These are phyloP conservation scores for Eleusine coracana DNA, from an alignment of 176 grass and related monocot species.

Conservation along the genomic window DNA sequence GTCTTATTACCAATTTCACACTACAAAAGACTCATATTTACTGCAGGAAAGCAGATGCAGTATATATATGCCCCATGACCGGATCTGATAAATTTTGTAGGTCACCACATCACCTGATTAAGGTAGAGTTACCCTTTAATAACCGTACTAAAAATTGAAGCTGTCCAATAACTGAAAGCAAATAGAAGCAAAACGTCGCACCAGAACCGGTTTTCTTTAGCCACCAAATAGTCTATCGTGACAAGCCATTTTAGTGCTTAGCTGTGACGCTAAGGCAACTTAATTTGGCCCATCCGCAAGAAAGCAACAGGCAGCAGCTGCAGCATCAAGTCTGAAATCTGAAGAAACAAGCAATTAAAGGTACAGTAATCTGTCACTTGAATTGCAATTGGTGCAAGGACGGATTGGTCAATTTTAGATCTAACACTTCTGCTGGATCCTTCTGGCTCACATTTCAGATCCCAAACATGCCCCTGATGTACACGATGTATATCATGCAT, in stretches of 20 bases:
- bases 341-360: constrained; percentile 25
- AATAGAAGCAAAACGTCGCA: constrained; percentile 1
- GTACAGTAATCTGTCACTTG: constrained; percentile 24
- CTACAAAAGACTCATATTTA: not conserved
- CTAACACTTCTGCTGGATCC: constrained; percentile 34
- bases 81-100: not conserved
- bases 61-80: not conserved
- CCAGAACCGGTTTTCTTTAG: constrained; percentile 2
- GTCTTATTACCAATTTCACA: not conserved
- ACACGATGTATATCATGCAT: constrained; percentile 29
- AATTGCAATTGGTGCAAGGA: not conserved
- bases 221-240: constrained; percentile 20
- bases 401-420: constrained; percentile 15
- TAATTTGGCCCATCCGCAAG: constrained; percentile 3
- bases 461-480: constrained; percentile 11
- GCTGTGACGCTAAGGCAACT: not conserved
- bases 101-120: not conserved
- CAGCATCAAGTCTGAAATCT: not conserved
- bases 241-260: constrained; percentile 12
- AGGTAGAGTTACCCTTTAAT: constrained; percentile 13
- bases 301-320: constrained; percentile 21
- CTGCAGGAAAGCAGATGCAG: not conserved
- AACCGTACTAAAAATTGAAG: not conserved
- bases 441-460: constrained; percentile 10
- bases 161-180: not conserved